These are phyloP conservation scores for Acrocalymma vagum DNA, from an alignment of 2,329 filamentous ascomycete species.

Conservation along the genomic window DNA sequence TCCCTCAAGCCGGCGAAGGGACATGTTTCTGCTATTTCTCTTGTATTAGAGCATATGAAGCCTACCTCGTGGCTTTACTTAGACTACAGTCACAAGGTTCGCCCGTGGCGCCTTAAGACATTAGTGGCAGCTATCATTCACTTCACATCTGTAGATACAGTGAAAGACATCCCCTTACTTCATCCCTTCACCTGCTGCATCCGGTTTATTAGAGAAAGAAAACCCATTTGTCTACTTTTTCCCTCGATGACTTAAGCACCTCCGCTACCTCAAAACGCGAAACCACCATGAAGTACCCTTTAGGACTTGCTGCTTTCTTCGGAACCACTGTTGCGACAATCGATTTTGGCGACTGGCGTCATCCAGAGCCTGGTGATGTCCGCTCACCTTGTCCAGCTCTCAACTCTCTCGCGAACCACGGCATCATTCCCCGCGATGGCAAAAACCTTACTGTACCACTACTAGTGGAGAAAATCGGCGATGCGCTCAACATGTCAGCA, in stretches of 20 bases:
- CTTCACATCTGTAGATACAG: too few species aligned
- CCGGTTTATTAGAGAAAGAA: too few species aligned
- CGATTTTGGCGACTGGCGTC: slow-evolving; percentile 27
- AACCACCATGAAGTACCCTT: slow-evolving; percentile 7
- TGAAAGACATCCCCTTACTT: too few species aligned
- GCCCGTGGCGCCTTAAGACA: too few species aligned
- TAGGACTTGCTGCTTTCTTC: neutral
- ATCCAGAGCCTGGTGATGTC: slow-evolving; percentile 13
- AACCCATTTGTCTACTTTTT: too few species aligned
- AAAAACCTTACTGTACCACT: slow-evolving; percentile 37
- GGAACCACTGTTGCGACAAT: neutral
- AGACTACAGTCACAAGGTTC: too few species aligned
- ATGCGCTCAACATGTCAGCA: slow-evolving; percentile 40
- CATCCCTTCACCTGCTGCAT: too few species aligned
- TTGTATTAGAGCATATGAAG: too few species aligned
- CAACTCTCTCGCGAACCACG: slow-evolving; percentile 45
- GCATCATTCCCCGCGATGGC: slow-evolving; percentile 41
- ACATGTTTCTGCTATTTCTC: too few species aligned
- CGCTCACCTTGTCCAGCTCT: slow-evolving; percentile 41
- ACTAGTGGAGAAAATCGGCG: slow-evolving; percentile 29
- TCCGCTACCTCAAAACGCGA: neutral
- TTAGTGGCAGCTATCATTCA: too few species aligned
- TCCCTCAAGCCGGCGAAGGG: too few species aligned
- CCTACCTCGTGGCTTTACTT: too few species aligned
- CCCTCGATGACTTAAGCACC: neutral